These are phyloP conservation scores for Prillingera fragicola DNA, from an alignment of 1,284 basidiomycete genomes.

Conservation along the genomic window DNA sequence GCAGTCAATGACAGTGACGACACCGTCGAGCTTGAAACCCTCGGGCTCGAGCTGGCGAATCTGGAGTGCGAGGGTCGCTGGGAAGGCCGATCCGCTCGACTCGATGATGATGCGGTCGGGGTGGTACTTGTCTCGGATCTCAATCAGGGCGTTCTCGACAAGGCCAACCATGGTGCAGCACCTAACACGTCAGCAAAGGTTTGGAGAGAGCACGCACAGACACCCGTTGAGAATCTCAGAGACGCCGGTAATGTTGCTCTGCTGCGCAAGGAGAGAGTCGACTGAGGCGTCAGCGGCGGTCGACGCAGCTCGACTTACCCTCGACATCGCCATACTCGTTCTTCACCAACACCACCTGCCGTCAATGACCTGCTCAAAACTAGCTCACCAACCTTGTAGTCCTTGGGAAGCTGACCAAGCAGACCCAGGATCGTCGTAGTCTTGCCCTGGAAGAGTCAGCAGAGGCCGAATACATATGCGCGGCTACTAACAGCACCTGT, in stretches of 20 bases:
- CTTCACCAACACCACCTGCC: constrained; percentile 73
- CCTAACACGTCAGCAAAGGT: constrained; percentile 48
- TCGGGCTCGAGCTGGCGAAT: constrained; percentile 74
- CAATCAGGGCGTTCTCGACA: constrained; percentile 78
- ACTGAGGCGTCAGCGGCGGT: constrained; percentile 52
- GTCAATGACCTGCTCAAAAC: not conserved
- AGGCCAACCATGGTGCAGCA: constrained; percentile 87
- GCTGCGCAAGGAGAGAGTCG: constrained; percentile 76
- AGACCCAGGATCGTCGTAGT: constrained; percentile 69
- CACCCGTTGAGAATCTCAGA: constrained; percentile 89
- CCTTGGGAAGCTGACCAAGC: constrained; percentile 67
- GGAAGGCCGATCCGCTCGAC: constrained; percentile 69
- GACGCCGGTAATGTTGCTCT: constrained; percentile 74
- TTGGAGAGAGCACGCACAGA: constrained; percentile 56
- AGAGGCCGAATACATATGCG: not conserved
- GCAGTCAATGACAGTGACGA: constrained; percentile 81
- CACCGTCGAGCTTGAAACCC: constrained; percentile 76
- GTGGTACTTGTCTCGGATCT: constrained; percentile 75
- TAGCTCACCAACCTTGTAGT: constrained; percentile 53
- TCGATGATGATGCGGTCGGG: constrained; percentile 89
- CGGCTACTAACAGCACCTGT: constrained; percentile 34
- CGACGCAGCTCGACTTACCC: constrained; percentile 22
- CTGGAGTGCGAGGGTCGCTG: constrained; percentile 84
- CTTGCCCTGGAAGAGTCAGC: constrained; percentile 44
- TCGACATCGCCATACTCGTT: constrained; percentile 47